Evolutionary conservation across 345 rosid species (phyloP), one percentile per base, ranked within the genome.

Genomic region (Syzygium aqueum): DNA sequence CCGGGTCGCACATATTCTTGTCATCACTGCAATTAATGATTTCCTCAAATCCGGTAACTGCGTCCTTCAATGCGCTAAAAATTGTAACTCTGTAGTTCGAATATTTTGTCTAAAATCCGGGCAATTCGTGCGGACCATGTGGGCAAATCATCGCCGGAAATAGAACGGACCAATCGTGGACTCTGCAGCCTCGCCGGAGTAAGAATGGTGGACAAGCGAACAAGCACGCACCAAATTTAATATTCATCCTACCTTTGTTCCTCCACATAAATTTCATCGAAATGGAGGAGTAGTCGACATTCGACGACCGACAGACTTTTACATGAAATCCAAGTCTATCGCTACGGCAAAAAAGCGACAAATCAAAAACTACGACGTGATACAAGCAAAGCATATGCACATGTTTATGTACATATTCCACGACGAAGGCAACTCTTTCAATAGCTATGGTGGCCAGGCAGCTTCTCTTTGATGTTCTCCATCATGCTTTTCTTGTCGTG

Each of bases 401-500:
- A 85, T 3, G 27, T 53, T 0, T 16, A 54, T 54, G 51, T 21
- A 21, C 40, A 85, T 54, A 23, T 59, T 85, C 21, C 22, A 46
- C 12, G 46, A 73, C 80, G 7, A 33, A 33, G 49, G 80, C 49
- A 33, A 1, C 46, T 73, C 80, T 73, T 33, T 73, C 37, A 73
- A 33, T 33, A 61, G 89, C 85, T 30, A 51, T 88, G 89, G 77
- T 93, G 94, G 49, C 98, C 98, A 2, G 96, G 97, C 50, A 97
- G 89, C 43, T 93, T 96, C 19, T 93, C 98, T 87, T 95, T 95
- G 80, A 96, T 96, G 92, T 96, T 96, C 92, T 97, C 98, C 61
- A 93, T 87, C 80, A 95, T 9, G 54, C 95, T 89, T 88, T 93
- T 96, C 95, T 93, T 96, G 94, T 94, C 95, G 63, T 93, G 87